Conservation (phyloP, 2,329 filamentous ascomycete species). For the Thelonectria discophora region DNA sequence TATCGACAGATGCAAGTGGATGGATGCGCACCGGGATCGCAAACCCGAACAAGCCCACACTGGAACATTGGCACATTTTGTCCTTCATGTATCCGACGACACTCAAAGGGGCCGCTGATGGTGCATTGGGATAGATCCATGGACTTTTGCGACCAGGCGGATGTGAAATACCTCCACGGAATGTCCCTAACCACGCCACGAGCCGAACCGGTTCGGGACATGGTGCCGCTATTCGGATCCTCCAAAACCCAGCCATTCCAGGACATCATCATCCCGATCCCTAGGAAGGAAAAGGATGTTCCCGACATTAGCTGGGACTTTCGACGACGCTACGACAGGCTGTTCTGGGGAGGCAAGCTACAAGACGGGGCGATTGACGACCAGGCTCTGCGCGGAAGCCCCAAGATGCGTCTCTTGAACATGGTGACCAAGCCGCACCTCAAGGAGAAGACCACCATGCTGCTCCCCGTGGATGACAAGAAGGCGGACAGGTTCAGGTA, state of each 20-base stretch:
- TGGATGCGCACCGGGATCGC: constrained; percentile 71
- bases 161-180: constrained; percentile 77
- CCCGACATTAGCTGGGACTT: constrained; percentile 60
- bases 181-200: constrained; percentile 73
- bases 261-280: constrained; percentile 79
- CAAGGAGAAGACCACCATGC: constrained; percentile 59
- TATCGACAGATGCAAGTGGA: constrained; percentile 55
- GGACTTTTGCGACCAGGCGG: constrained; percentile 79
- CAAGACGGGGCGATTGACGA: constrained; percentile 61
- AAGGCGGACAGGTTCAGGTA: constrained; percentile 60
- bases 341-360: constrained; percentile 81
- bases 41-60: constrained; percentile 63
- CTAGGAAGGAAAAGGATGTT: constrained; percentile 51
- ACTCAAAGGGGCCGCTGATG: constrained; percentile 74
- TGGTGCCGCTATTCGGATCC: constrained; percentile 80
- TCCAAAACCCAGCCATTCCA: constrained; percentile 76
- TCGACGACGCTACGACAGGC: constrained; percentile 66
- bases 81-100: constrained; percentile 66
- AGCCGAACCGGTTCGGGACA: constrained; percentile 67
- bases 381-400: constrained; percentile 71
- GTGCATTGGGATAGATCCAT: constrained; percentile 71
- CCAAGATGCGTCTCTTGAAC: constrained; percentile 76
- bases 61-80: constrained; percentile 75
- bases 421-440: constrained; percentile 67
- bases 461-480: constrained; percentile 58